Conservation (phyloP, 2,329 filamentous ascomycete species). For the Scedosporium dehoogii region DNA sequence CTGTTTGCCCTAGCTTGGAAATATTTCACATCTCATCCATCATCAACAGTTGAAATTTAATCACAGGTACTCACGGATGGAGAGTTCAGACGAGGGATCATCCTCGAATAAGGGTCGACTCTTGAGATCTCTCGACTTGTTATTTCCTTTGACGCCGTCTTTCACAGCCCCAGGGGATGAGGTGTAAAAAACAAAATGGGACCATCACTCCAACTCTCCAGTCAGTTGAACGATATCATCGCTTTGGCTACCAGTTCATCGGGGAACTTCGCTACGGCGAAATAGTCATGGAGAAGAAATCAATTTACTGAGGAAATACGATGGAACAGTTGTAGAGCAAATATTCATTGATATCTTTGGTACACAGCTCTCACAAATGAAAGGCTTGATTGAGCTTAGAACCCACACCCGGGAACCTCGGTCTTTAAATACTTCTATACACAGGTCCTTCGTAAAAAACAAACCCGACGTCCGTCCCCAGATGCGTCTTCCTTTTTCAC, state of each 20-base stretch:
- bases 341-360: constrained; percentile 42
- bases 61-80: too few species aligned
- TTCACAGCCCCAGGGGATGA: too few species aligned
- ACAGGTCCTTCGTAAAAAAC: constrained; percentile 29
- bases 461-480: constrained; percentile 20
- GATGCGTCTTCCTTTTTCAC: constrained; percentile 9
- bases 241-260: neutral
- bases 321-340: neutral
- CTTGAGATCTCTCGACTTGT: too few species aligned
- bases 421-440: constrained; percentile 47
- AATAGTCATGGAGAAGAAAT: neutral
- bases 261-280: neutral
- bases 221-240: neutral
- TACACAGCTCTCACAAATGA: constrained; percentile 52
- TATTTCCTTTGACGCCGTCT: too few species aligned
- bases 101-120: too few species aligned
- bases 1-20: too few species aligned
- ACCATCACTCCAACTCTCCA: too few species aligned
- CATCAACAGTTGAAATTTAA: too few species aligned
- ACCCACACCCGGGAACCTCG: constrained; percentile 24
- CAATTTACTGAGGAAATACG: neutral
- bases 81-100: too few species aligned
- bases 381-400: constrained; percentile 43
- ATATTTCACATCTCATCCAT: too few species aligned
- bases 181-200: too few species aligned